Evolutionary conservation across 1,284 basidiomycete genomes (phyloP).

Genomic region (Sporisorium reilianum): DNA sequence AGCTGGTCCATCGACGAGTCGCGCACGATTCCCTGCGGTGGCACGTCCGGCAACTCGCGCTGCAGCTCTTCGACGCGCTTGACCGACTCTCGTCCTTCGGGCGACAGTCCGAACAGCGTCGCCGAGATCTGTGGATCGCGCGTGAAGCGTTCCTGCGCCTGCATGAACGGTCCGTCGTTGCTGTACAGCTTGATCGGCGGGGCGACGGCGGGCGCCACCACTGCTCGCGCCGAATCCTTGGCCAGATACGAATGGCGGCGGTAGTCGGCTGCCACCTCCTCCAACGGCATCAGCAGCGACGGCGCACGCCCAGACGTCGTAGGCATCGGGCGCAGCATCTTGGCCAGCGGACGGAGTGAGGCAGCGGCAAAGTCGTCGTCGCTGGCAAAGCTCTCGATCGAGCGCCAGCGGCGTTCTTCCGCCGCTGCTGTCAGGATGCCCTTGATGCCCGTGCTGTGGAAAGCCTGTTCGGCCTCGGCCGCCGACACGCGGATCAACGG

Average conservation of each 20-base stretch:
- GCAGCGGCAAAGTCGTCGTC: constrained; percentile 76
- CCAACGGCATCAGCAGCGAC: constrained; percentile 74
- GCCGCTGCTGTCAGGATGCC: constrained; percentile 72
- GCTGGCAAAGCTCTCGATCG: constrained; percentile 68
- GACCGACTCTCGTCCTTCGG: constrained; percentile 77
- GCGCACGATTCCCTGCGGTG: constrained; percentile 78
- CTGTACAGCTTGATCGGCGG: constrained; percentile 83
- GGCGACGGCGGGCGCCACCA: constrained; percentile 83
- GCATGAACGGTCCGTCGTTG: constrained; percentile 82
- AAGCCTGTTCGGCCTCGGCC: constrained; percentile 75
- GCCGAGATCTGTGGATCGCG: constrained; percentile 77
- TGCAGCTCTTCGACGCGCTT: constrained; percentile 74
- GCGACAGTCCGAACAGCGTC: constrained; percentile 87
- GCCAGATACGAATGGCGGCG: constrained; percentile 85
- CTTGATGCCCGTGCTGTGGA: constrained; percentile 75
- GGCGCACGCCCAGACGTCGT: constrained; percentile 56
- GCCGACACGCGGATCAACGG: constrained; percentile 77
- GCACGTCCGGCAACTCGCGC: constrained; percentile 75
- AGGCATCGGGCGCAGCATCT: constrained; percentile 67
- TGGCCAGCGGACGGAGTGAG: constrained; percentile 68
- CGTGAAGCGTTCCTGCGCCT: constrained; percentile 75
- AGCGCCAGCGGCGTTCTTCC: constrained; percentile 45
- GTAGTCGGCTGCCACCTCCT: constrained; percentile 75
- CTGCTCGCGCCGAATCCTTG: constrained; percentile 82
- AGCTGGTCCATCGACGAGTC: constrained; percentile 80